Evolutionary conservation across 2,329 filamentous ascomycete genomes (phyloP).

Genomic region (Penicillium sp.): DNA sequence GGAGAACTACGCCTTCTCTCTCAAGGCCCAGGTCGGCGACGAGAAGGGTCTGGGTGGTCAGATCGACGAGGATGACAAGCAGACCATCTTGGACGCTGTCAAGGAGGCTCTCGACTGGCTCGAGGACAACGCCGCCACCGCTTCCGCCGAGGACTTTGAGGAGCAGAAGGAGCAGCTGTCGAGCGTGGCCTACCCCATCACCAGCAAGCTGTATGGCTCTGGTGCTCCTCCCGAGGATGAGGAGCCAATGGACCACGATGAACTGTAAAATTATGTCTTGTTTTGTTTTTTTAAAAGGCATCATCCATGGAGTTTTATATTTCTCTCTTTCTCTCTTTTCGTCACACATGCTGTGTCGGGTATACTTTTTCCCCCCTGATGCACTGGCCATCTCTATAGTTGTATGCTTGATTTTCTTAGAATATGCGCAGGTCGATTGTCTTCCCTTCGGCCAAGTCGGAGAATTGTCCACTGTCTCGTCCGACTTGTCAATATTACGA

Average conservation of each 20-base stretch:
- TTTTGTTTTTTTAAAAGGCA: slow-evolving; percentile 13
- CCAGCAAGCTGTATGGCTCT: slow-evolving; percentile 84
- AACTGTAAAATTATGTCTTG: slow-evolving; percentile 59
- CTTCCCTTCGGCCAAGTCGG: no score
- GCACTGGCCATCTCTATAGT: no score
- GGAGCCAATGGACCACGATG: slow-evolving; percentile 64
- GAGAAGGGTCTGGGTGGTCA: slow-evolving; percentile 95
- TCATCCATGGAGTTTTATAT: slow-evolving; percentile 31
- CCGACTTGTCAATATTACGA: slow-evolving; percentile 18
- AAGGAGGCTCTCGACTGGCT: slow-evolving; percentile 98
- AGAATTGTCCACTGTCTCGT: no score
- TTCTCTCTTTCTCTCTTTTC: slow-evolving; percentile 20
- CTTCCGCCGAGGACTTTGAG: slow-evolving; percentile 89
- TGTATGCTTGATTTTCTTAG: neutral
- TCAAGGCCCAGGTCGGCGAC: slow-evolving; percentile 99
- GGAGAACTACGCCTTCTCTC: slow-evolving; percentile 97
- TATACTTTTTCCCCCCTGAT: no score
- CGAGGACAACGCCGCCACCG: slow-evolving; percentile 83
- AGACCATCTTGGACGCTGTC: slow-evolving; percentile 87
- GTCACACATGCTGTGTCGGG: slow-evolving; percentile 7
- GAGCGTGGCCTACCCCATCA: slow-evolving; percentile 95
- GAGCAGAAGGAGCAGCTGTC: slow-evolving; percentile 99
- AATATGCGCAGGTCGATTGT: slow-evolving; percentile 7
- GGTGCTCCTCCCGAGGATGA: slow-evolving; percentile 61
- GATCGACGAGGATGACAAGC: slow-evolving; percentile 98